Percentiles rank a stretch among this genome's conserved stretches.
These are phyloP conservation scores for Dioszegia crocea DNA, from an alignment of 768 basidiomycete genomes.

Conservation along the genomic window DNA sequence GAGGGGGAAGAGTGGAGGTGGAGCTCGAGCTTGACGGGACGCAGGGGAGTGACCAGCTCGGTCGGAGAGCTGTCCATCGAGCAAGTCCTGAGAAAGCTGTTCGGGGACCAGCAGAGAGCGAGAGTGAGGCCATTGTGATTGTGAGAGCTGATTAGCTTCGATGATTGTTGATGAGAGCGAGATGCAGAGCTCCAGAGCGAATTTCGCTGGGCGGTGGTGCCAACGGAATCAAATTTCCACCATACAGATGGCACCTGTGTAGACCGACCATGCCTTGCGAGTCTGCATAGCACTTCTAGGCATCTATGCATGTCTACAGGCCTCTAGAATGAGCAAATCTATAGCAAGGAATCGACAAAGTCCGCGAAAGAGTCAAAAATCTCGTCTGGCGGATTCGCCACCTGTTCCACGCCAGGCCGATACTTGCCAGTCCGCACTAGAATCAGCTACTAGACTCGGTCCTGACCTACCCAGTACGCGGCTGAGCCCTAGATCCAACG, in stretches of 20 bases:
- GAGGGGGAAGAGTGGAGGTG: slow-evolving; percentile 38
- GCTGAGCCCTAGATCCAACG: slow-evolving; percentile 60
- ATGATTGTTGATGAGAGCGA: neutral
- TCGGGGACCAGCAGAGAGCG: neutral
- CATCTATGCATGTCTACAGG: too few species aligned
- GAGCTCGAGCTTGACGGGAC: slow-evolving; percentile 21
- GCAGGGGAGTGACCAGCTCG: slow-evolving; percentile 32
- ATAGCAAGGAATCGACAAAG: slow-evolving; percentile 57
- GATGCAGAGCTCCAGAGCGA: neutral
- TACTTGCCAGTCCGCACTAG: slow-evolving; percentile 69
- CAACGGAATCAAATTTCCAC: slow-evolving; percentile 6
- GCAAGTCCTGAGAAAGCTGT: neutral
- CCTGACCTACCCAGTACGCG: slow-evolving; percentile 59
- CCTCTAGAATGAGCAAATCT: too few species aligned
- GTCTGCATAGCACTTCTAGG: too few species aligned
- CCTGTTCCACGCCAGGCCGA: slow-evolving; percentile 59
- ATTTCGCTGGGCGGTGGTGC: neutral
- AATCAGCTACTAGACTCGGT: slow-evolving; percentile 11
- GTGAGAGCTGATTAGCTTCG: neutral
- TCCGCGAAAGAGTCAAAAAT: slow-evolving; percentile 57
- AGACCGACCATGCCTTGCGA: too few species aligned
- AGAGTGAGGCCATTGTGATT: neutral
- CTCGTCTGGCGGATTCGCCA: slow-evolving; percentile 56
- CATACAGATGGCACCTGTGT: too few species aligned
- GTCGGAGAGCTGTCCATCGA: slow-evolving; percentile 21